Percentiles rank a stretch among this genome's conserved stretches.
Conservation (phyloP, 192 early-diverging fungal genomes). For the Entrophospora sp. region DNA sequence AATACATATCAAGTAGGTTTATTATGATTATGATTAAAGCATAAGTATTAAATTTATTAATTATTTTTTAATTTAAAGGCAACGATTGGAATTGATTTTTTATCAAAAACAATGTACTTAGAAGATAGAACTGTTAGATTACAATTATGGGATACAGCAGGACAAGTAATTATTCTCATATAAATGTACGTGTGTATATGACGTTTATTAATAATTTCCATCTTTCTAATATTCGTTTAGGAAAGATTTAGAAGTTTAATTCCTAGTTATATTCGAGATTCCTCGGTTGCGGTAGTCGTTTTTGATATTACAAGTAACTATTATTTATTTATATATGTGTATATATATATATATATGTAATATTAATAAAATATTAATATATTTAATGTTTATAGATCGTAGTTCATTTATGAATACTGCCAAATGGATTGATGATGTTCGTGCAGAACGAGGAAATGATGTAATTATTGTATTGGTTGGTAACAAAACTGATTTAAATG, state of each 20-base stretch:
- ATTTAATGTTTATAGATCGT: slow-evolving; percentile 51
- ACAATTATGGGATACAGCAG: slow-evolving; percentile 99
- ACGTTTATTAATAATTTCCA: not conserved
- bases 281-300: slow-evolving; percentile 93
- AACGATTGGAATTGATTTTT: slow-evolving; percentile 98
- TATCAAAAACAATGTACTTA: slow-evolving; percentile 99
- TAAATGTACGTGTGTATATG: not conserved
- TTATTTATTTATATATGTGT: not conserved
- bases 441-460: slow-evolving; percentile 94
- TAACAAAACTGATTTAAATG: slow-evolving; percentile 98
- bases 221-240: slow-evolving; percentile 26
- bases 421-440: slow-evolving; percentile 99
- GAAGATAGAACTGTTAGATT: slow-evolving; percentile 96
- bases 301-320: slow-evolving; percentile 92
- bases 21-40: not conserved
- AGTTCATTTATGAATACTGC: slow-evolving; percentile 94
- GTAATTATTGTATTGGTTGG: slow-evolving; percentile 98
- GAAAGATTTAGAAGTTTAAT: slow-evolving; percentile 97
- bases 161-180: slow-evolving; percentile 51
- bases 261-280: slow-evolving; percentile 97
- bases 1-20: slow-evolving; percentile 86
- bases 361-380: not conserved
- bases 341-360: not conserved
- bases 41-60: too few species aligned
- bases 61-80: slow-evolving; percentile 46